phyloP scores from a whole-genome alignment of 306 rosid species.

The Adenanthera pavonina region DNA sequence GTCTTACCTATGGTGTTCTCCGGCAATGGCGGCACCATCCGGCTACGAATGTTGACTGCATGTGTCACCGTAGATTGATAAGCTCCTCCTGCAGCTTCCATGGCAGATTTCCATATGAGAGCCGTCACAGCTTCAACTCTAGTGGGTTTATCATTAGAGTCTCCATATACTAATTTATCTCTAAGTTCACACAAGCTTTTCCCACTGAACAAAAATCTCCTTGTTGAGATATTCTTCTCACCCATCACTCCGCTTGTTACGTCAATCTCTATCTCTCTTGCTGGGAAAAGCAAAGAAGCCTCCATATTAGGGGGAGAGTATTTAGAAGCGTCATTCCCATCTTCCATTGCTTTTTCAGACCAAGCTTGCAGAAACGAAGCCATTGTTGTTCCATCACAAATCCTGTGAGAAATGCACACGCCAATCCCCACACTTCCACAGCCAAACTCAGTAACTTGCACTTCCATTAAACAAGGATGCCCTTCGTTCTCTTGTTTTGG shows the following conservation, averaged over 20 bases:
- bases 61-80: slow-evolving; percentile 3
- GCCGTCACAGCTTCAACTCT: no score
- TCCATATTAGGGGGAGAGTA: not conserved
- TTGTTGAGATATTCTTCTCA: not conserved
- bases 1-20: not conserved
- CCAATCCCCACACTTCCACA: slow-evolving; percentile 27
- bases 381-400: slow-evolving; percentile 6
- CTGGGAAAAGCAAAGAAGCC: not conserved
- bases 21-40: slow-evolving; percentile 16
- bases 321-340: not conserved
- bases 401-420: slow-evolving; percentile 23
- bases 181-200: not conserved
- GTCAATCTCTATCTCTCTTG: not conserved
- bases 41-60: slow-evolving; percentile 30
- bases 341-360: not conserved
- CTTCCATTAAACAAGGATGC: not conserved
- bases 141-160: no score
- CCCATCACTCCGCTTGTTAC: not conserved
- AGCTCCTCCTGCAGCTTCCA: no score
- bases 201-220: not conserved
- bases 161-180: no score
- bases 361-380: not conserved
- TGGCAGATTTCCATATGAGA: no score
- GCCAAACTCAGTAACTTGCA: slow-evolving; percentile 10
- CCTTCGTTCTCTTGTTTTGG: not conserved